Evolutionary conservation across 805 yeast species (phyloP), one percentile per base, ranked within the genome.

Genomic region (Kuraishia molischiana): DNA sequence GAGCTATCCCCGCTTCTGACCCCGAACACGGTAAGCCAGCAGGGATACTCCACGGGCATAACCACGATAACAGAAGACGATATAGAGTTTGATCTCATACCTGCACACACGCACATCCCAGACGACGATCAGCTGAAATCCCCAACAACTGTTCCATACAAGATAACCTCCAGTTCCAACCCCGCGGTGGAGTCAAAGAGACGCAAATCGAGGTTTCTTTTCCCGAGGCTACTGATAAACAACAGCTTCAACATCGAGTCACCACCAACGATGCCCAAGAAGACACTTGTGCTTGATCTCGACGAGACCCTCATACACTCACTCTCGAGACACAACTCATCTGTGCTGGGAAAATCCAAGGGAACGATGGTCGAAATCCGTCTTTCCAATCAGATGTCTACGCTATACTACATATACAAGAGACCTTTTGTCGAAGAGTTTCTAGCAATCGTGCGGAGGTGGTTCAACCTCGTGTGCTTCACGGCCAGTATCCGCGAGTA

Each of bases 301-400:
- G 98, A 90, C 58, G 98, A 92, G 52, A 92, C 98, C 0, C 63
- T 92, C 39, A 87, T 92, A 40, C 98, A 92, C 55, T 87, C 97
- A 2, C 67, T 87, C 40, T 78, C 94, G 4, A 67, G 94, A 40
- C 75, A 72, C 20, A 67, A 73, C 32, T 57, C 63, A 1, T 56
- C 63, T 3, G 52, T 57, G 1, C 41, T 58, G 15, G 74, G 74
- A 4, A 59, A 74, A 35, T 56, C 68, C 6, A 54, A 63, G n/a
- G 65, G 72, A n/a, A 62, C 80, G 43, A 79, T 87, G 71, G 82
- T 90, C 38, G 98, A 90, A 59, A 87, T 90, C 41, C 74, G 73
- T 44, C 63, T 82, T 22, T 59, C 69, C 40, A 75, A 77, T 48
- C 77, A 78, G 42, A 65, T 83, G 5, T 81, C 95, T 0, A 78